These are phyloP conservation scores for Trichophyton schoenleinii DNA, from an alignment of 2,329 filamentous ascomycete genomes.

Conservation along the genomic window DNA sequence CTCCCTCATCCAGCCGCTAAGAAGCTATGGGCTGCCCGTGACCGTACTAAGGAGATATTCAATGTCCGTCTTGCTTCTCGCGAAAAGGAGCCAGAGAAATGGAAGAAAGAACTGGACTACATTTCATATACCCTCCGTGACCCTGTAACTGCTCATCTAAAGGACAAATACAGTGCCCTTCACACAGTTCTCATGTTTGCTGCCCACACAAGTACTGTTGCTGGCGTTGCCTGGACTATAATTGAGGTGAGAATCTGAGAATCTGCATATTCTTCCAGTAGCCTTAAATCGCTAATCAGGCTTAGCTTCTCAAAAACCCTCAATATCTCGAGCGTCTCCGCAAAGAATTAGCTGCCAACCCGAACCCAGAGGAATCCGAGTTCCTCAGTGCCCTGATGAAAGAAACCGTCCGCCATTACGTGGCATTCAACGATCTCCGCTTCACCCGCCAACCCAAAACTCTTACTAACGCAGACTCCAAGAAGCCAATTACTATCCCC, in stretches of 20 bases:
- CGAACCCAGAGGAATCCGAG: slow-evolving; percentile 9
- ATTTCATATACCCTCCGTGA: slow-evolving; percentile 14
- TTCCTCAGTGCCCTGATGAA: slow-evolving; percentile 11
- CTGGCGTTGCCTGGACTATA: slow-evolving; percentile 13
- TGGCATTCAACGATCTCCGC: slow-evolving; percentile 11
- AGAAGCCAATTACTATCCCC: slow-evolving; percentile 11
- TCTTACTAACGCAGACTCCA: slow-evolving; percentile 7
- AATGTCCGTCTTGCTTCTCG: slow-evolving; percentile 9
- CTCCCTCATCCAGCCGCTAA: slow-evolving; percentile 10
- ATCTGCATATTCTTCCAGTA: neutral
- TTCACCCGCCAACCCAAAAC: slow-evolving; percentile 9
- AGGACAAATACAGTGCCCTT: slow-evolving; percentile 12
- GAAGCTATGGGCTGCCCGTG: slow-evolving; percentile 9
- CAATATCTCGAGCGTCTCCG: slow-evolving; percentile 8
- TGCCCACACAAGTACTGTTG: slow-evolving; percentile 13
- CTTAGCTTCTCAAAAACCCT: slow-evolving; percentile 11
- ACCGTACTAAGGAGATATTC: slow-evolving; percentile 12
- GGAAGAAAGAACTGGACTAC: slow-evolving; percentile 12
- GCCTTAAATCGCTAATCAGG: neutral
- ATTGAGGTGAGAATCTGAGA: slow-evolving; percentile 8
- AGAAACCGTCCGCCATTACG: slow-evolving; percentile 13
- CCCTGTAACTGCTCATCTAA: slow-evolving; percentile 11
- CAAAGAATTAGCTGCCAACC: slow-evolving; percentile 9
- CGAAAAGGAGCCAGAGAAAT: slow-evolving; percentile 11
- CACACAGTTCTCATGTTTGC: slow-evolving; percentile 14